A percentile compares a stretch with the other conserved stretches of the same genome.
Evolutionary conservation across 177 flowering plant species (phyloP).

Genomic region (Tripterygium wilfordii): DNA sequence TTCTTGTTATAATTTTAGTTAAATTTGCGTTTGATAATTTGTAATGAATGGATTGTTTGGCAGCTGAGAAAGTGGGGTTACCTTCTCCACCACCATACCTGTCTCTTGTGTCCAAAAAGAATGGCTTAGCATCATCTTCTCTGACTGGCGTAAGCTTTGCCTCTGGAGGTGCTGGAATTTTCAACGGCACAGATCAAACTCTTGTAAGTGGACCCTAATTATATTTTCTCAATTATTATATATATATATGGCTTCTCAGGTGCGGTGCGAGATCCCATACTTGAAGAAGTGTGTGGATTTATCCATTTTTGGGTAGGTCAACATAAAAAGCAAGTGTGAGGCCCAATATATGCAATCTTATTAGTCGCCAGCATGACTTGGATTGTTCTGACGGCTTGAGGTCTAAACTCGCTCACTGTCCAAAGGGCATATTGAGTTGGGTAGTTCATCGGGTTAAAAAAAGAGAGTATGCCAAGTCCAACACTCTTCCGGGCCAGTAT

Average conservation of each 20-base stretch:
- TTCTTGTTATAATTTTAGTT: background rate
- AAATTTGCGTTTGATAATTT: background rate
- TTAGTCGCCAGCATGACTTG: no score
- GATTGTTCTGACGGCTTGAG: no score
- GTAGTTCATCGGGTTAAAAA: no score
- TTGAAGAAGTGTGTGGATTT: background rate
- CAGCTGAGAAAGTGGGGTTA: constrained; percentile 75
- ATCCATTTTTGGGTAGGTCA: background rate
- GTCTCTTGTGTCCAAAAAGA: constrained; percentile 20
- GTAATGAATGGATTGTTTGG: constrained; percentile 1
- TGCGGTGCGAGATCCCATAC: no score
- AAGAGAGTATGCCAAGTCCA: no score
- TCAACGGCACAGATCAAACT: constrained; percentile 35
- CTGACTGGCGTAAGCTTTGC: constrained; percentile 75
- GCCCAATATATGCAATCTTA: no score
- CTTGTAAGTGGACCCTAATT: constrained; percentile 30
- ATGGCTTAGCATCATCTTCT: constrained; percentile 12
- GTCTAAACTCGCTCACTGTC: no score
- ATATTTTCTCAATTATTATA: background rate
- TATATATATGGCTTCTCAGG: no score
- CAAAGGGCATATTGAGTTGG: no score
- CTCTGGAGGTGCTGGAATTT: constrained; percentile 84
- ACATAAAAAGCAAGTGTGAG: no score
- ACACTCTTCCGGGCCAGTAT: no score
- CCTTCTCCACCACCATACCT: constrained; percentile 66